These are phyloP conservation scores for Sindora glabra DNA, from an alignment of 306 rosid genomes.

Conservation along the genomic window DNA sequence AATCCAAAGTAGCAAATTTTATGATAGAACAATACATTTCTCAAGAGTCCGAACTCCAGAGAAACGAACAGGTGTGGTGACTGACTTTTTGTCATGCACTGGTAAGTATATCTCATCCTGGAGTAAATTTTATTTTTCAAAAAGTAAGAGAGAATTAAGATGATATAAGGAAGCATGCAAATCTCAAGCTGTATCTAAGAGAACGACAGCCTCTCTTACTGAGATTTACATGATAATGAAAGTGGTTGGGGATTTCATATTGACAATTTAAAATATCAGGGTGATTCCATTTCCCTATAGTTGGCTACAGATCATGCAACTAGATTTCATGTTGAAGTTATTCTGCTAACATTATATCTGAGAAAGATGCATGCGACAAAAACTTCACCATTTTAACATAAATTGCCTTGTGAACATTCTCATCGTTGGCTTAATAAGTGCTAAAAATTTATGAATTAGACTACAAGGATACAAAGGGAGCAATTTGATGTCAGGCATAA, in stretches of 20 bases:
- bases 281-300: conserved; percentile 42
- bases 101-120: too few relatives aligned
- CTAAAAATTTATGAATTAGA: conserved; percentile 20
- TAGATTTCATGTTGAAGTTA: not conserved
- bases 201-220: conserved; percentile 52
- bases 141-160: not conserved
- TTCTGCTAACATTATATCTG: not conserved
- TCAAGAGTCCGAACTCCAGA: not conserved
- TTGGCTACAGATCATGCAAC: conserved; percentile 37
- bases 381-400: conserved; percentile 34
- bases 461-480: conserved; percentile 3
- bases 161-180: not conserved
- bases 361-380: not conserved
- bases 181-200: conserved; percentile 43
- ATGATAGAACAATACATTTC: not conserved
- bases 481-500: not conserved
- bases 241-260: not conserved
- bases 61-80: not conserved
- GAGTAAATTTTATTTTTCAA: too few relatives aligned
- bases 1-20: too few relatives aligned
- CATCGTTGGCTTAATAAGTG: conserved; percentile 49
- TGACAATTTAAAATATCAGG: conserved; percentile 10
- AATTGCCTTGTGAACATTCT: conserved; percentile 45
- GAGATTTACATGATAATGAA: conserved; percentile 38
- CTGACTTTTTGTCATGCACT: too few relatives aligned